Evolutionary conservation across 2,329 filamentous ascomycete genomes (phyloP).

Genomic region (Xylaria sp.): DNA sequence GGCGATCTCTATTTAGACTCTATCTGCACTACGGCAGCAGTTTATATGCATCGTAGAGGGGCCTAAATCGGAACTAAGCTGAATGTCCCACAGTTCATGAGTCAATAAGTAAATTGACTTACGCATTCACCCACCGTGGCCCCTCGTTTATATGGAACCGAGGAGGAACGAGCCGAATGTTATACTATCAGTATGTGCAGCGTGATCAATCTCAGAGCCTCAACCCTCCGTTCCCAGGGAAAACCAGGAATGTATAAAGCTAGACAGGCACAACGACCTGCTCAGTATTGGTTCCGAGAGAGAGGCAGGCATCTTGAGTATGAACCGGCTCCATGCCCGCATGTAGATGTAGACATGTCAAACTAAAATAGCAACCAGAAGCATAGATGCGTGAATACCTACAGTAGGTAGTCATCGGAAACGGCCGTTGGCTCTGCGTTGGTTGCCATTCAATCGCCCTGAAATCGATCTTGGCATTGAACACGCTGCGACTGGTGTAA

Average conservation of each 20-base stretch:
- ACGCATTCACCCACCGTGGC: background rate
- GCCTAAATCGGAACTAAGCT: background rate
- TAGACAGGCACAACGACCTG: constrained; percentile 28
- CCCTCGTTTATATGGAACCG: background rate
- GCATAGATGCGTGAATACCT: background rate
- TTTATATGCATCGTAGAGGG: background rate
- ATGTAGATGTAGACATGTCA: background rate
- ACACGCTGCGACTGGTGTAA: constrained; percentile 9
- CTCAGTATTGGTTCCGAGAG: constrained; percentile 24
- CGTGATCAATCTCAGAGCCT: background rate
- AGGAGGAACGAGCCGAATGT: background rate
- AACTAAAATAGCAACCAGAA: background rate
- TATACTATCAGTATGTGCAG: too few species aligned
- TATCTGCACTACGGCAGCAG: background rate
- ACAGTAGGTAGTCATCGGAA: too few species aligned
- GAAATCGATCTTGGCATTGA: constrained; percentile 12
- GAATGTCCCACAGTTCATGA: constrained; percentile 16
- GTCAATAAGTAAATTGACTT: constrained; percentile 9
- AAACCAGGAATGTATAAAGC: constrained; percentile 4
- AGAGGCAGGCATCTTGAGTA: constrained; percentile 9
- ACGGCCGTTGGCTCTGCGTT: constrained; percentile 4
- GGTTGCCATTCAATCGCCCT: constrained; percentile 8
- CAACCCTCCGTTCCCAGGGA: background rate
- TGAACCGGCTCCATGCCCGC: background rate
- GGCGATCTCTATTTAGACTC: constrained; percentile 3